A percentile compares a stretch with the other conserved stretches of the same genome.
Evolutionary conservation across 2,329 filamentous ascomycete species (phyloP).

Genomic region (Monilinia fructicola): DNA sequence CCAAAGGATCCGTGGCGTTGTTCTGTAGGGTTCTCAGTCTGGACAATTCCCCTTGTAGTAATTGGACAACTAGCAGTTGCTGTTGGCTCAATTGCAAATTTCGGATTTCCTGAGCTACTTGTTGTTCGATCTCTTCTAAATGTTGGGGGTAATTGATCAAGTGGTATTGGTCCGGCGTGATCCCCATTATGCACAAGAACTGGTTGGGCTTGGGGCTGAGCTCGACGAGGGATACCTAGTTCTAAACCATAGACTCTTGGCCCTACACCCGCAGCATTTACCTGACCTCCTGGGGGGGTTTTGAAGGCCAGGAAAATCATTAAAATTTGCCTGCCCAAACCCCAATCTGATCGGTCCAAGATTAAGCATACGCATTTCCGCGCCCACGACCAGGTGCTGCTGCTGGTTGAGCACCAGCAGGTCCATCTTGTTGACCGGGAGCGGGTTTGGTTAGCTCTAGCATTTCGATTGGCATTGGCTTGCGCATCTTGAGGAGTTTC

Average conservation of each 20-base stretch:
- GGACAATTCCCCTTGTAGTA: constrained; percentile 65
- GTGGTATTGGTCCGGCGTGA: constrained; percentile 17
- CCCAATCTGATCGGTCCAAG: constrained; percentile 74
- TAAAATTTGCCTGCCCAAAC: constrained; percentile 65
- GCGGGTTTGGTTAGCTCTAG: constrained; percentile 32
- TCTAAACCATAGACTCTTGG: constrained; percentile 41
- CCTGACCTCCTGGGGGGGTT: constrained; percentile 44
- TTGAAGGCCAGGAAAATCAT: constrained; percentile 65
- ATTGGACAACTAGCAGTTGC: constrained; percentile 66
- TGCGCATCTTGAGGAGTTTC: constrained; percentile 43
- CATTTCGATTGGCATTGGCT: constrained; percentile 28
- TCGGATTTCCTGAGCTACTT: constrained; percentile 66
- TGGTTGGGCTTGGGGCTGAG: constrained; percentile 31
- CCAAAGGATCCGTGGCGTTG: constrained; percentile 30
- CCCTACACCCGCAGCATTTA: constrained; percentile 33
- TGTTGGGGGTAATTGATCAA: constrained; percentile 54
- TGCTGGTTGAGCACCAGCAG: constrained; percentile 40
- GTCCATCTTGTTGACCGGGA: constrained; percentile 43
- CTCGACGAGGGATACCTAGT: constrained; percentile 38
- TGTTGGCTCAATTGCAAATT: constrained; percentile 62
- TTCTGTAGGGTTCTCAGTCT: constrained; percentile 53
- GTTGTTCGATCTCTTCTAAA: constrained; percentile 64
- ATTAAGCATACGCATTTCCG: constrained; percentile 64
- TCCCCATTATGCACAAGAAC: not conserved
- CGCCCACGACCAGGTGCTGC: constrained; percentile 38